Evolutionary conservation across 164 flowering plant species (phyloP).

Genomic region (Vitis rotundifolia): DNA sequence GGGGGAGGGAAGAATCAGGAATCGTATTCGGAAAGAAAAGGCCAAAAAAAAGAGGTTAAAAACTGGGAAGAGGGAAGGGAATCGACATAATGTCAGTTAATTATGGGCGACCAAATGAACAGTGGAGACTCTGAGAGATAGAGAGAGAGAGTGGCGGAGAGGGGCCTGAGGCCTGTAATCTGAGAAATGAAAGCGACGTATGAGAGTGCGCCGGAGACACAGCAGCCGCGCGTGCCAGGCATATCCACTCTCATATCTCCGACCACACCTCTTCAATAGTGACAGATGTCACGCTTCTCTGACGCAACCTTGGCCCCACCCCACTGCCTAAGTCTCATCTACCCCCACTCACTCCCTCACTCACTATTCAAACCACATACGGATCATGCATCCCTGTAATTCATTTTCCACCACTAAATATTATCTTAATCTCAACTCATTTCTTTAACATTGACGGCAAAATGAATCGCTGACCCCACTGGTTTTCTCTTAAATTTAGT

Average conservation of each 20-base stretch:
- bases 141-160: no score
- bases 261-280: slow-evolving; percentile 6
- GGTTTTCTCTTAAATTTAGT: no score
- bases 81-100: slow-evolving; percentile 6
- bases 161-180: no score
- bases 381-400: no score
- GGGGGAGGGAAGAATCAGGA: background rate
- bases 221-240: slow-evolving; percentile 21
- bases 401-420: no score
- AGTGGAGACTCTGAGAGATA: no score
- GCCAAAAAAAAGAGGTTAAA: slow-evolving; percentile 10
- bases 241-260: background rate
- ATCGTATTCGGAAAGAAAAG: slow-evolving; percentile 7
- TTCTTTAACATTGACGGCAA: no score
- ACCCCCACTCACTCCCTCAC: no score
- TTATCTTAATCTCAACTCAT: no score
- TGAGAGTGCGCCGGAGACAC: slow-evolving; percentile 16
- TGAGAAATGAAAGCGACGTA: slow-evolving; percentile 19
- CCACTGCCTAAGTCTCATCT: no score
- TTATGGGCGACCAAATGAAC: slow-evolving; percentile 9
- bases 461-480: no score
- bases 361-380: no score
- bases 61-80: background rate
- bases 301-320: background rate
- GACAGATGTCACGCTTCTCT: slow-evolving; percentile 1